A percentile compares a stretch with the other conserved stretches of the same genome.
phyloP scores from a whole-genome alignment of 345 rosid genomes.

The Lumnitzera racemosa region DNA sequence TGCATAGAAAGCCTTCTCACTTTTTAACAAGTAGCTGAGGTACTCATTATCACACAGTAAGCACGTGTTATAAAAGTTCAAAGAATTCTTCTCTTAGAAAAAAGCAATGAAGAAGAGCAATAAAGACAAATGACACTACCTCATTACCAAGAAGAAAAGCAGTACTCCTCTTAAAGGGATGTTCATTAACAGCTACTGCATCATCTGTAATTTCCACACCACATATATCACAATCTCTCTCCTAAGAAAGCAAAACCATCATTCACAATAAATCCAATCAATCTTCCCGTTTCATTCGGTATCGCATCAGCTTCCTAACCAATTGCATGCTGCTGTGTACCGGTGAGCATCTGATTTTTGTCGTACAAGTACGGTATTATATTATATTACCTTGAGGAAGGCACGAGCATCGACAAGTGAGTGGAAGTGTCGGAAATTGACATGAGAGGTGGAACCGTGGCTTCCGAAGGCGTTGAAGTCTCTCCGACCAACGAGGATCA shows the following conservation, averaged over 20 bases:
- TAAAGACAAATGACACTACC: conserved; percentile 22
- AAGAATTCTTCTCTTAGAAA: too few species aligned
- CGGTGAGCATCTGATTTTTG: too few species aligned
- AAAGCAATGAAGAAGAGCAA: not conserved
- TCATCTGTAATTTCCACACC: conserved; percentile 88
- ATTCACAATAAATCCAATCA: not conserved
- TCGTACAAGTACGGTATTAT: too few species aligned
- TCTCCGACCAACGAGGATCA: conserved; percentile 83
- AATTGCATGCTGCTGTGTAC: too few species aligned
- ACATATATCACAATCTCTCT: conserved; percentile 86
- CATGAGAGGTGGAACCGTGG: conserved; percentile 90
- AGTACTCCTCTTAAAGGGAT: conserved; percentile 74
- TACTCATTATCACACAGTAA: too few species aligned
- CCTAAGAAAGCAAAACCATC: conserved; percentile 18
- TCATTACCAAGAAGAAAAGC: conserved; percentile 96
- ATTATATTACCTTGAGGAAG: conserved; percentile 53
- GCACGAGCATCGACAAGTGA: conserved; percentile 63
- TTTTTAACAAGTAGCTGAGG: too few species aligned
- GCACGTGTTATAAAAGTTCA: too few species aligned
- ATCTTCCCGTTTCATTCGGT: not conserved
- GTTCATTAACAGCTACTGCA: conserved; percentile 63
- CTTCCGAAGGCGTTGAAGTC: conserved; percentile 97
- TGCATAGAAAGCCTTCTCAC: too few species aligned
- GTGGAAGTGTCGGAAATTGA: conserved; percentile 81
- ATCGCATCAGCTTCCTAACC: not conserved